These are phyloP conservation scores for Smithsoniella earleae DNA, from an alignment of 163 green algal genomes.

Conservation along the genomic window DNA sequence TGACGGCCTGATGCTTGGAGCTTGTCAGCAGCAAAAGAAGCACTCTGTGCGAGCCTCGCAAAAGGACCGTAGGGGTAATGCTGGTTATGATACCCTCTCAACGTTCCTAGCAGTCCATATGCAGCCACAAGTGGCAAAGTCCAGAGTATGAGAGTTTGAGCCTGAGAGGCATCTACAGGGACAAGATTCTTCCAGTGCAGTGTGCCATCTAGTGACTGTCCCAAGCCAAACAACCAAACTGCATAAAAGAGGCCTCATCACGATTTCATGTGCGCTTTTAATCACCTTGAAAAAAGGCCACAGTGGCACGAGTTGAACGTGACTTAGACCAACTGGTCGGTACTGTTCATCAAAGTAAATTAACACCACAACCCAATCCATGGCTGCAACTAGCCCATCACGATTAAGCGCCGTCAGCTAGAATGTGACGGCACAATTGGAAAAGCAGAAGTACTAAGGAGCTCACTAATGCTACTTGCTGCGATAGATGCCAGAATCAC, in stretches of 20 bases:
- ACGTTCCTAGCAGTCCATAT: background rate
- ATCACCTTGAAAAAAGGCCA: no score
- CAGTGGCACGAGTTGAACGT: no score
- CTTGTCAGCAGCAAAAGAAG: background rate
- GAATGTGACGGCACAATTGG: no score
- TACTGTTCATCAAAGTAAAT: no score
- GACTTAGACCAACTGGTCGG: no score
- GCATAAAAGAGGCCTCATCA: background rate
- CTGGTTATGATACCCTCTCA: background rate
- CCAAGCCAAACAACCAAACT: conserved; percentile 9
- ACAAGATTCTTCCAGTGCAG: background rate
- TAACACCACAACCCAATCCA: no score
- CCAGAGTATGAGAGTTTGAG: background rate
- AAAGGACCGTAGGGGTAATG: background rate
- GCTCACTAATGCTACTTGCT: no score
- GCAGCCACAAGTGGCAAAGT: conserved; percentile 5
- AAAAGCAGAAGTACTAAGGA: no score
- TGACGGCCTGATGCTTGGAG: background rate
- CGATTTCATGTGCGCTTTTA: no score
- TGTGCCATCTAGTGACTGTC: background rate
- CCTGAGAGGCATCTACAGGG: background rate
- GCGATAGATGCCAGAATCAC: no score
- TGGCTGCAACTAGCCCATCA: no score
- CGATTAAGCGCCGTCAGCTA: no score
- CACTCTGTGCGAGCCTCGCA: background rate